phyloP scores from a whole-genome alignment of 2,329 filamentous ascomycete species.

The Paramyrothecium sp. region DNA sequence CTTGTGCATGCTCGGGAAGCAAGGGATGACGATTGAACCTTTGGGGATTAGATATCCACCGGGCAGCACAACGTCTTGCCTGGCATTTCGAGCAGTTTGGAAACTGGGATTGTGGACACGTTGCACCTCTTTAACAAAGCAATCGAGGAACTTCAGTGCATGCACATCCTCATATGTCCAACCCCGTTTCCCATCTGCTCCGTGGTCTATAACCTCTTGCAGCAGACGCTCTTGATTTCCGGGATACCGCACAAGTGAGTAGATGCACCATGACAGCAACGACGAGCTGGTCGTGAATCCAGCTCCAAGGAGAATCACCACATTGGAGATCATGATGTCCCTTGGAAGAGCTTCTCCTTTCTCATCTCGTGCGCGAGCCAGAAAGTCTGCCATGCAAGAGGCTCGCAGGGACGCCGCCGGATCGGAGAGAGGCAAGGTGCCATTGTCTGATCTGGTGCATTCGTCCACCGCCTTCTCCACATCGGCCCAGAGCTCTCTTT shows the following conservation, averaged over 20 bases:
- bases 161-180: conserved; percentile 42
- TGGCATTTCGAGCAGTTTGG: conserved; percentile 54
- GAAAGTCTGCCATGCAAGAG: conserved; percentile 39
- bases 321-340: conserved; percentile 8
- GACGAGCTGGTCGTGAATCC: conserved; percentile 57
- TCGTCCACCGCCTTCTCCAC: too few species aligned
- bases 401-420: neutral
- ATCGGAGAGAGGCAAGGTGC: too few species aligned
- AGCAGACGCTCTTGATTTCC: conserved; percentile 52
- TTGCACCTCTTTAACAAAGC: conserved; percentile 56
- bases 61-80: conserved; percentile 50
- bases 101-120: conserved; percentile 55
- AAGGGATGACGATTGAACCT: conserved; percentile 47
- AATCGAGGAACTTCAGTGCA: conserved; percentile 46
- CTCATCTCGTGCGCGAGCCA: conserved; percentile 45
- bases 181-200: conserved; percentile 9
- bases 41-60: conserved; percentile 53
- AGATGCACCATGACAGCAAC: conserved; percentile 53
- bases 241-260: conserved; percentile 46
- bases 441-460: too few species aligned
- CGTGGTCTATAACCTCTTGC: conserved; percentile 43
- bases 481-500: too few species aligned
- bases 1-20: conserved; percentile 42
- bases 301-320: conserved; percentile 50
- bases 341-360: conserved; percentile 49